These are phyloP conservation scores for Arthrinium puccinioides DNA, from an alignment of 2,329 filamentous ascomycete genomes.

Conservation along the genomic window DNA sequence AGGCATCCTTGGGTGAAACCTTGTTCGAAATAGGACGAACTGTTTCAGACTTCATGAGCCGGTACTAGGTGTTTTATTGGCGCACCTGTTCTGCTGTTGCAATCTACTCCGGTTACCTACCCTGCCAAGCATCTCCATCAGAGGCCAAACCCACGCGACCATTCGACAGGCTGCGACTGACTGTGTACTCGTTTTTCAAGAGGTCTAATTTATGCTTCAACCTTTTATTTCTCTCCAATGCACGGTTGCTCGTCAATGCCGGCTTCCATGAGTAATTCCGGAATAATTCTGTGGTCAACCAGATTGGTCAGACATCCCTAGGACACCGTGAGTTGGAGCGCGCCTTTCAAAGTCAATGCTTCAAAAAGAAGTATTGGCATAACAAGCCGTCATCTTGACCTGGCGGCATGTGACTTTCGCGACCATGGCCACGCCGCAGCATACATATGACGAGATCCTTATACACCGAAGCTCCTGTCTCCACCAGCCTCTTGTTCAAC, in stretches of 20 bases:
- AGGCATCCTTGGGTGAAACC: too few species aligned
- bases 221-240: slow-evolving; percentile 85
- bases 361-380: too few species aligned
- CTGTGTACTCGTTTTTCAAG: slow-evolving; percentile 19
- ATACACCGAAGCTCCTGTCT: slow-evolving; percentile 56
- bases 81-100: too few species aligned
- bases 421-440: slow-evolving; percentile 55
- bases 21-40: too few species aligned
- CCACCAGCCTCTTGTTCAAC: slow-evolving; percentile 60
- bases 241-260: slow-evolving; percentile 72
- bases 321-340: slow-evolving; percentile 12
- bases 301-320: neutral
- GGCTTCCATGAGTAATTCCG: slow-evolving; percentile 58
- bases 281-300: neutral
- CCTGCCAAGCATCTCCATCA: too few species aligned
- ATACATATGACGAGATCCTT: slow-evolving; percentile 53
- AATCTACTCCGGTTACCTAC: neutral
- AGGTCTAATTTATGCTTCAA: slow-evolving; percentile 84
- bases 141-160: too few species aligned
- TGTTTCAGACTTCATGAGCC: too few species aligned
- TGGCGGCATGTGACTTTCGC: slow-evolving; percentile 64
- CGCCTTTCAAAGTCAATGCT: too few species aligned
- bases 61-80: too few species aligned
- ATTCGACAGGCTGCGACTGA: neutral
- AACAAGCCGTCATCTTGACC: slow-evolving; percentile 50